Evolutionary conservation across 257 asterid species (phyloP).

Genomic region (Solanum paucissectum): DNA sequence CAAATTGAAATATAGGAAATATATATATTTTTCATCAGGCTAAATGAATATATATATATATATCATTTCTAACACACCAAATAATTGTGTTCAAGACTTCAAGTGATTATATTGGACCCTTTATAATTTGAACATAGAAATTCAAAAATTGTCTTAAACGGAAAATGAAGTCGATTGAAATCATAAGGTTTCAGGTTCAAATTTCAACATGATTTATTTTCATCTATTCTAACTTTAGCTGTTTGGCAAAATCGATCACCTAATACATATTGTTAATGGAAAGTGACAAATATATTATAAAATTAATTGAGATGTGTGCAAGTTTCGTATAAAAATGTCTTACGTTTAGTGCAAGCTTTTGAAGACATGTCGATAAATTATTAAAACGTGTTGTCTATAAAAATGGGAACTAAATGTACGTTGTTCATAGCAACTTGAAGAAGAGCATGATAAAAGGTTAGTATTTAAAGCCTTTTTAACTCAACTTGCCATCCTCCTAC

Average conservation of each 20-base stretch:
- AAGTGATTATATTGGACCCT: too few species aligned
- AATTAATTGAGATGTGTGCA: neutral
- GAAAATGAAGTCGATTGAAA: too few species aligned
- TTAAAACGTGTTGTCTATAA: neutral
- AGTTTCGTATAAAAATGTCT: neutral
- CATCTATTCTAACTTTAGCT: neutral
- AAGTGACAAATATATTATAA: neutral
- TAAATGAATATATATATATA: too few species aligned
- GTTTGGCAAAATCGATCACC: neutral
- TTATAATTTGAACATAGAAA: too few species aligned
- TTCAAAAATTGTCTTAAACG: too few species aligned
- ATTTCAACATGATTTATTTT: too few species aligned
- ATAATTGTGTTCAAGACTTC: too few species aligned
- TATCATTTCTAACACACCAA: too few species aligned
- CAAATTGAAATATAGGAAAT: too few species aligned
- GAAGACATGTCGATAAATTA: neutral
- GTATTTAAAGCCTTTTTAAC: neutral
- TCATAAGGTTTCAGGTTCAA: too few species aligned
- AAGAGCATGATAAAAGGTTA: neutral
- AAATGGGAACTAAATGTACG: neutral
- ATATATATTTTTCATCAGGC: too few species aligned
- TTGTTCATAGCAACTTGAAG: neutral
- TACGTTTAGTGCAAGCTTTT: neutral
- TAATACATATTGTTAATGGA: too few species aligned
- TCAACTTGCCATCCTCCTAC: neutral